Evolutionary conservation across 2,329 filamentous ascomycete species (phyloP).

Genomic region (Apiospora kogelbergensis): DNA sequence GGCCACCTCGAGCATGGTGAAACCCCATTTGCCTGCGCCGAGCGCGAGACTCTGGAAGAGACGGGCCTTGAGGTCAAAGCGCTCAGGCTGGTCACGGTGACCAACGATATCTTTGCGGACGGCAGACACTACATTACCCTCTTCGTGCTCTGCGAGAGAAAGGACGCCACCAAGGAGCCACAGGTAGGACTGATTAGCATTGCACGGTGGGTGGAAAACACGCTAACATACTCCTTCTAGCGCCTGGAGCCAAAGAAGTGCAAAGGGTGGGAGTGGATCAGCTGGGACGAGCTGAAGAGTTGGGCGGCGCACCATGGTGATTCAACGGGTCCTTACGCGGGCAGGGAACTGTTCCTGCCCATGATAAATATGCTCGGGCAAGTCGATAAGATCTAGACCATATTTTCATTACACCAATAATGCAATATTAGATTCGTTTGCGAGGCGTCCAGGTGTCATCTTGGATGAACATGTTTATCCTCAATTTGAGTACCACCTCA

Average conservation of each 20-base stretch:
- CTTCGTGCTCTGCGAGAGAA: constrained; percentile 58
- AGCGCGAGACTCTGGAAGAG: constrained; percentile 69
- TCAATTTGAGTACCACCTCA: no score
- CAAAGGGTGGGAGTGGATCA: constrained; percentile 48
- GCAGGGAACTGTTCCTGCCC: constrained; percentile 39
- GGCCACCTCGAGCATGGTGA: constrained; percentile 75
- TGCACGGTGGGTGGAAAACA: constrained; percentile 18
- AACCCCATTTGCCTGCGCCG: constrained; percentile 59
- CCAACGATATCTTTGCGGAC: constrained; percentile 63
- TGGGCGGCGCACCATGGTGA: constrained; percentile 31
- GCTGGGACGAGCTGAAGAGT: constrained; percentile 41
- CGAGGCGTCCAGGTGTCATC: no score
- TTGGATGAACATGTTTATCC: no score
- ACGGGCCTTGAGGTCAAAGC: constrained; percentile 60
- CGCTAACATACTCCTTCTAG: constrained; percentile 24
- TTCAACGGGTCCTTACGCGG: constrained; percentile 19
- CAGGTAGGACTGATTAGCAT: constrained; percentile 41
- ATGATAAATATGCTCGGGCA: constrained; percentile 28
- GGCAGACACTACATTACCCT: constrained; percentile 74
- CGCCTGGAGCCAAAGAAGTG: constrained; percentile 52
- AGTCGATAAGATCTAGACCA: constrained; percentile 12
- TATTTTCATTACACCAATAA: no score
- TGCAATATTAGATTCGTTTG: no score
- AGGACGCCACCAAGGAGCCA: constrained; percentile 48
- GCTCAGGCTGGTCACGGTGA: constrained; percentile 56